Evolutionary conservation across 2,329 filamentous ascomycete genomes (phyloP).

Genomic region (Monosporascus sp.): DNA sequence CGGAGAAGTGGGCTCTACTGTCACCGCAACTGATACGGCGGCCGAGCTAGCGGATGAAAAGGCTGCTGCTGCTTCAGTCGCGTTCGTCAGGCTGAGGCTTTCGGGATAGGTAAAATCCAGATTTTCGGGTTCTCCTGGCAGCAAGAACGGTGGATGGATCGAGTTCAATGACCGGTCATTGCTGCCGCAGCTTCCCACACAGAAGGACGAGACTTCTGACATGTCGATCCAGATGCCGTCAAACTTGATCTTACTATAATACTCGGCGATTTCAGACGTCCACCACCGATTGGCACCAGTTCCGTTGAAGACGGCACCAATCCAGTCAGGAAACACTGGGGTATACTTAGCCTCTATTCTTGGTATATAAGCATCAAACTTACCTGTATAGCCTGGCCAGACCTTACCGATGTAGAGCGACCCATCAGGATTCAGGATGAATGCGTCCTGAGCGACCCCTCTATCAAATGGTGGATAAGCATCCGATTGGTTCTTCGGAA

Average conservation of each 20-base stretch:
- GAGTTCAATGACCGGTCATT: slow-evolving; percentile 62
- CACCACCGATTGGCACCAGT: slow-evolving; percentile 64
- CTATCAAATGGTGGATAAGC: slow-evolving; percentile 57
- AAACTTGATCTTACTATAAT: slow-evolving; percentile 48
- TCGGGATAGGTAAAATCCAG: slow-evolving; percentile 61
- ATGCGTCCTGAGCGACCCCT: slow-evolving; percentile 51
- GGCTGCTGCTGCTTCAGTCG: slow-evolving; percentile 59
- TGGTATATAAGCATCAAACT: background rate
- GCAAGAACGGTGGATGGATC: slow-evolving; percentile 58
- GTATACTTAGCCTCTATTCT: background rate
- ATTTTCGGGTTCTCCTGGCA: slow-evolving; percentile 61
- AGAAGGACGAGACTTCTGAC: slow-evolving; percentile 60
- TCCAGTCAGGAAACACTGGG: slow-evolving; percentile 66
- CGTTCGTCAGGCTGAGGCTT: slow-evolving; percentile 63
- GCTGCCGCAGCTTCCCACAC: slow-evolving; percentile 67
- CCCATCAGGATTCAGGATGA: slow-evolving; percentile 55
- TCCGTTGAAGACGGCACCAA: slow-evolving; percentile 54
- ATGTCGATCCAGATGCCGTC: slow-evolving; percentile 55
- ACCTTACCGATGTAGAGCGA: slow-evolving; percentile 57
- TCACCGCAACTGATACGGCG: slow-evolving; percentile 4
- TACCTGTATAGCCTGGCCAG: slow-evolving; percentile 64
- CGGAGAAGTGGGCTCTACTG: slow-evolving; percentile 22
- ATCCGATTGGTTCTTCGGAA: slow-evolving; percentile 64
- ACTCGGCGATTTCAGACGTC: slow-evolving; percentile 55
- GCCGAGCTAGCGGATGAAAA: slow-evolving; percentile 43